Conservation (phyloP, 2,329 filamentous ascomycete species). For the Drechslera avenae region DNA sequence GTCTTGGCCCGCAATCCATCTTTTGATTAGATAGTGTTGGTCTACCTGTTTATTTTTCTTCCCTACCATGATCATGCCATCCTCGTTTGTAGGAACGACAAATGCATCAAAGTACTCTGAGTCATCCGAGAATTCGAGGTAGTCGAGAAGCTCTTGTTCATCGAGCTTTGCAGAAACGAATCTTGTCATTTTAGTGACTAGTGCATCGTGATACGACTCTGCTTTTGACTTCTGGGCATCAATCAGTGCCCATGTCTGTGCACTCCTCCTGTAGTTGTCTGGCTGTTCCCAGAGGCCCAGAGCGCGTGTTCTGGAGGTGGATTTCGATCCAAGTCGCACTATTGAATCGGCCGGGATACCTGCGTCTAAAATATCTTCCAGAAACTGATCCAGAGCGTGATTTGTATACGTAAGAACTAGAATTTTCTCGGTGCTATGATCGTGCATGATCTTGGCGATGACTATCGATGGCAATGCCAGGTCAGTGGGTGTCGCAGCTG, state of each 20-base stretch:
- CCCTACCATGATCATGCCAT: conserved; percentile 57
- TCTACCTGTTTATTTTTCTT: conserved; percentile 53
- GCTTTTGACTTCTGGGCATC: conserved; percentile 49
- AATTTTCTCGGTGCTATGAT: conserved; percentile 57
- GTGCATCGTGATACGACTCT: conserved; percentile 32
- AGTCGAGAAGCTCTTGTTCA: conserved; percentile 48
- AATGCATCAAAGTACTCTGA: conserved; percentile 63
- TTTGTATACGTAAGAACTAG: conserved; percentile 72
- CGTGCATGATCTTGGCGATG: conserved; percentile 61
- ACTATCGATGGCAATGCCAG: conserved; percentile 34
- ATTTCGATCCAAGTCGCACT: conserved; percentile 68
- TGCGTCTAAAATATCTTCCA: conserved; percentile 66
- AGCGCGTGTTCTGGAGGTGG: conserved; percentile 53
- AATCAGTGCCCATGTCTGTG: conserved; percentile 52
- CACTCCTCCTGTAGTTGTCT: conserved; percentile 38
- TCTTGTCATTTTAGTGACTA: conserved; percentile 15
- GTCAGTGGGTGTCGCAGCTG: not conserved
- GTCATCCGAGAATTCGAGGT: conserved; percentile 61
- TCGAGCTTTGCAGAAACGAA: conserved; percentile 15
- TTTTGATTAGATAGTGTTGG: conserved; percentile 57
- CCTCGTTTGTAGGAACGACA: conserved; percentile 51
- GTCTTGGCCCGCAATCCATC: conserved; percentile 58
- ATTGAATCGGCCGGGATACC: conserved; percentile 60
- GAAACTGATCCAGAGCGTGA: conserved; percentile 55
- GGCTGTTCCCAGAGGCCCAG: conserved; percentile 56